Percentiles rank a stretch among this genome's conserved stretches.
Evolutionary conservation across 1,284 basidiomycete genomes (phyloP).

Genomic region (Boletus sp.): DNA sequence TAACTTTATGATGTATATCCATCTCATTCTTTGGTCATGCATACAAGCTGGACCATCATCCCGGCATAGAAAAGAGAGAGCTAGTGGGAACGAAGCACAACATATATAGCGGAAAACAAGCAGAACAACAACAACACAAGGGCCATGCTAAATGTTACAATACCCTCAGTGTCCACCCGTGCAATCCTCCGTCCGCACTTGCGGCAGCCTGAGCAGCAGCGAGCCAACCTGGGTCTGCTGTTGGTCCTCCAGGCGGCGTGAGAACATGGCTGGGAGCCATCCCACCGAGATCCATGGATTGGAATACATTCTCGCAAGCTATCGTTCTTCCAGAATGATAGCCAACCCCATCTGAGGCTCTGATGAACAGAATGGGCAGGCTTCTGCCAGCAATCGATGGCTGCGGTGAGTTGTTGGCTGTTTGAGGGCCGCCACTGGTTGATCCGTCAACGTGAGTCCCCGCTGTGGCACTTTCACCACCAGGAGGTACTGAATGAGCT

Average conservation of each 20-base stretch:
- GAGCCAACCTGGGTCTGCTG: conserved; percentile 58
- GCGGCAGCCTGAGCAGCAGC: conserved; percentile 63
- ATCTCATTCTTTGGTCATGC: conserved; percentile 8
- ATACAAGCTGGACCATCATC: conserved; percentile 13
- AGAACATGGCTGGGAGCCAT: conserved; percentile 38
- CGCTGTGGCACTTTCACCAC: conserved; percentile 16
- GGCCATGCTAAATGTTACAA: conserved; percentile 42
- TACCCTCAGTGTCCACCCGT: conserved; percentile 73
- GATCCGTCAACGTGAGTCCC: conserved; percentile 24
- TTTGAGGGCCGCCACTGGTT: conserved; percentile 17
- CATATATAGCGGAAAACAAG: conserved; percentile 31
- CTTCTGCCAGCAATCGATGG: conserved; percentile 56
- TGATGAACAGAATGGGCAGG: conserved; percentile 70
- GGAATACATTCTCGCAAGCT: conserved; percentile 77
- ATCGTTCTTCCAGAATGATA: conserved; percentile 83
- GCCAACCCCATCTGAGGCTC: conserved; percentile 72
- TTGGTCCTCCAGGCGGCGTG: conserved; percentile 36
- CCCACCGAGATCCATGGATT: conserved; percentile 52
- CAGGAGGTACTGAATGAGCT: conserved; percentile 32
- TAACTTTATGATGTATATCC: conserved; percentile 30
- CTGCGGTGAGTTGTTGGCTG: conserved; percentile 33
- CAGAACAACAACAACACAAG: conserved; percentile 22
- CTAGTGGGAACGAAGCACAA: conserved; percentile 21
- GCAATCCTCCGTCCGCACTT: conserved; percentile 50
- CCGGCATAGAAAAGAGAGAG: conserved; percentile 4